These are phyloP conservation scores for Draba incana DNA, from an alignment of 345 rosid genomes.

Conservation along the genomic window DNA sequence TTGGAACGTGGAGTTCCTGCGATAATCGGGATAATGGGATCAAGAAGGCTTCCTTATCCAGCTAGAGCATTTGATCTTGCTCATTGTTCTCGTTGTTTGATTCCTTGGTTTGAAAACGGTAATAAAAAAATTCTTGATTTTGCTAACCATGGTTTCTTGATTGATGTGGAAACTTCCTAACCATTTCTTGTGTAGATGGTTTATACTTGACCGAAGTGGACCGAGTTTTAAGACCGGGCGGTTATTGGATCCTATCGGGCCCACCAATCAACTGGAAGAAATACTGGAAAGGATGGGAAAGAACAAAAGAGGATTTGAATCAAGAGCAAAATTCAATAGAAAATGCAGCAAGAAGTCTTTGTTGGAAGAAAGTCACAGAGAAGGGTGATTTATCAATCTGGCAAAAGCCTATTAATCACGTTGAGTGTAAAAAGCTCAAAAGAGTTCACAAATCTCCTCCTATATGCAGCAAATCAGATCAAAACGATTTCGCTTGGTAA, in stretches of 20 bases:
- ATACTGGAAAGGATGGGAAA: slow-evolving; percentile 95
- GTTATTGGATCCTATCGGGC: slow-evolving; percentile 93
- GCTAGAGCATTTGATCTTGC: slow-evolving; percentile 97
- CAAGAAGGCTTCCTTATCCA: slow-evolving; percentile 89
- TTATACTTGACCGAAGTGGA: slow-evolving; percentile 86
- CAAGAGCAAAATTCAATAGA: slow-evolving; percentile 91
- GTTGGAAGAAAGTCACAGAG: slow-evolving; percentile 93
- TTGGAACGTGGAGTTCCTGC: slow-evolving; percentile 98
- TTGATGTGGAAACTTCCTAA: slow-evolving; percentile 48
- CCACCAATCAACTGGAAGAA: slow-evolving; percentile 92
- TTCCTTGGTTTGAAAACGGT: slow-evolving; percentile 81
- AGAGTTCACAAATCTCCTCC: slow-evolving; percentile 58
- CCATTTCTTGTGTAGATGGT: slow-evolving; percentile 62
- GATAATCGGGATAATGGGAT: slow-evolving; percentile 82
- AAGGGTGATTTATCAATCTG: slow-evolving; percentile 70
- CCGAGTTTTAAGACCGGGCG: slow-evolving; percentile 88
- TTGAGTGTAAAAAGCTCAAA: slow-evolving; percentile 64
- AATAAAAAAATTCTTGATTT: slow-evolving; percentile 2
- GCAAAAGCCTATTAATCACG: slow-evolving; percentile 88
- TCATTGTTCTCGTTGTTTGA: slow-evolving; percentile 95
- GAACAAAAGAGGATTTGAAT: slow-evolving; percentile 78
- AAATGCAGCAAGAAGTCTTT: slow-evolving; percentile 64
- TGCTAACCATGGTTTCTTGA: slow-evolving; percentile 4
- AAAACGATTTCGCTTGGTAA: slow-evolving; percentile 82
- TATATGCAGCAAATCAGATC: slow-evolving; percentile 67